Evolutionary conservation across 306 rosid species (phyloP).

Genomic region (Psophocarpus tetragonolobus): DNA sequence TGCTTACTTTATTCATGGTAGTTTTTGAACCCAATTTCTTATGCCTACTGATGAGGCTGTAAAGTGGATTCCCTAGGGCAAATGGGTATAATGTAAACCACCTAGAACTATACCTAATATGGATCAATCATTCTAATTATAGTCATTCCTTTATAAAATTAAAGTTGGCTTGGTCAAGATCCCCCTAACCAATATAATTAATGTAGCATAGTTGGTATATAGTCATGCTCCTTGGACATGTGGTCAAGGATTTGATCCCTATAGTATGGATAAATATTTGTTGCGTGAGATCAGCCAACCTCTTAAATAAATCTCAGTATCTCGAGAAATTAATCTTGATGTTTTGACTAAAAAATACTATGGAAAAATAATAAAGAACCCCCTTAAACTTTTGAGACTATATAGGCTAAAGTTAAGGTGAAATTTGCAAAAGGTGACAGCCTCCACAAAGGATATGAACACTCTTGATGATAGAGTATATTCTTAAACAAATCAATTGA

Average conservation of each 20-base stretch:
- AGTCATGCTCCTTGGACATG: too few species aligned
- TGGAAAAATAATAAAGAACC: too few species aligned
- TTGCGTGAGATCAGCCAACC: too few species aligned
- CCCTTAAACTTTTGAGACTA: constrained; percentile 28
- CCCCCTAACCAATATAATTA: too few species aligned
- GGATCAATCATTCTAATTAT: constrained; percentile 28
- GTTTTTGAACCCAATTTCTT: constrained; percentile 27
- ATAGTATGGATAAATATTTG: too few species aligned
- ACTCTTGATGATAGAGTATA: not conserved
- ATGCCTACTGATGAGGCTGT: constrained; percentile 39
- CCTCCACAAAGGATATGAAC: constrained; percentile 13
- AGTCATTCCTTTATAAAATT: not conserved
- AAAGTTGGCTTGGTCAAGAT: not conserved
- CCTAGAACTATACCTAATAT: not conserved
- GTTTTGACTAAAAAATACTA: too few species aligned
- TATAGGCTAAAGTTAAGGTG: not conserved
- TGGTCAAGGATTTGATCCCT: too few species aligned
- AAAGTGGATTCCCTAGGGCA: constrained; percentile 38
- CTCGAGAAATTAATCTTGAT: too few species aligned
- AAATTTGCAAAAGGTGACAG: constrained; percentile 28
- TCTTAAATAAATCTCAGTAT: too few species aligned
- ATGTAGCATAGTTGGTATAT: too few species aligned
- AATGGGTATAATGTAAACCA: constrained; percentile 22
- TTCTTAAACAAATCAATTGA: constrained; percentile 25
- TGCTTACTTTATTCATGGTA: constrained; percentile 19